phyloP scores from a whole-genome alignment of 805 yeast genomes.

The Ogataea saltuana region DNA sequence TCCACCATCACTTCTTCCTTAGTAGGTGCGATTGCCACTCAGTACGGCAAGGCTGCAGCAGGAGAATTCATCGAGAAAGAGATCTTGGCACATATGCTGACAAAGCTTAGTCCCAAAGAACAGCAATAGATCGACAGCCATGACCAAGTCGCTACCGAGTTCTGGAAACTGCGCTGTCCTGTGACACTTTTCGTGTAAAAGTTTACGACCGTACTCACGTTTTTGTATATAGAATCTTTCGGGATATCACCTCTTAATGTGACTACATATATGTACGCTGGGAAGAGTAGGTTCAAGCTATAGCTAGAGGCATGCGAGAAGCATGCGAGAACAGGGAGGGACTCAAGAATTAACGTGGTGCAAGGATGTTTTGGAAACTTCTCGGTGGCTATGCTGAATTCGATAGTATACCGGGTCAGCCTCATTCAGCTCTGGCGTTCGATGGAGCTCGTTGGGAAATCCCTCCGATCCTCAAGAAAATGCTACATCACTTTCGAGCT shows the following conservation, averaged over 20 bases:
- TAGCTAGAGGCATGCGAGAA: neutral
- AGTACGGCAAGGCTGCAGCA: constrained; percentile 61
- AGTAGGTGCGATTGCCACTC: constrained; percentile 65
- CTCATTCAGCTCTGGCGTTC: no score
- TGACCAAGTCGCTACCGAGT: no score
- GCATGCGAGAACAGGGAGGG: no score
- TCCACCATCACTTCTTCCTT: constrained; percentile 45
- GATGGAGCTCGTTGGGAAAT: no score
- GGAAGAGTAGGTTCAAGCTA: neutral
- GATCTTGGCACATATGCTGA: constrained; percentile 35
- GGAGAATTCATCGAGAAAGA: constrained; percentile 57
- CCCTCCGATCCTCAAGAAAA: no score
- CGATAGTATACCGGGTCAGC: neutral
- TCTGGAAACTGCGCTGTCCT: neutral
- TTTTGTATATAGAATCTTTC: constrained; percentile 6
- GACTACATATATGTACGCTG: neutral
- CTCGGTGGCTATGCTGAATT: neutral
- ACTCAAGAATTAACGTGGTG: neutral
- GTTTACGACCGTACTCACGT: constrained; percentile 5
- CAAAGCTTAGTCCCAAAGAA: constrained; percentile 4
- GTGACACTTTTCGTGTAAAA: neutral
- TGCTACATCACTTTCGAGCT: no score
- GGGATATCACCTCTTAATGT: constrained; percentile 1
- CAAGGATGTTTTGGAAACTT: neutral
- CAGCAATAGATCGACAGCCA: neutral